Evolutionary conservation across 1,139 yeast species (phyloP).

Genomic region (Kodamaea sp.): DNA sequence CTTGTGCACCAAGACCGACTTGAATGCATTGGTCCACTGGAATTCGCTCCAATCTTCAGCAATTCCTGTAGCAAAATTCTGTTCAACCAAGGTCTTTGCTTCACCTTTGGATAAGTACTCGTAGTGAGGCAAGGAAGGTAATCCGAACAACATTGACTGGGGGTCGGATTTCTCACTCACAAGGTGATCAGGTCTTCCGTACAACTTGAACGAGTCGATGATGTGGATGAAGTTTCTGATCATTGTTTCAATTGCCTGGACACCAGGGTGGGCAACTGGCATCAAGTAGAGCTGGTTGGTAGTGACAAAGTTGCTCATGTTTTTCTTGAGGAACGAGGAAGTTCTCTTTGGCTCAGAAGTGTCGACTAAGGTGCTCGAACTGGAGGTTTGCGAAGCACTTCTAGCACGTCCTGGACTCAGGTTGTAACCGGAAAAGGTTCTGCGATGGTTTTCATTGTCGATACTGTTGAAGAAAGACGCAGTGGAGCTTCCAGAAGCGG

Average conservation of each 20-base stretch:
- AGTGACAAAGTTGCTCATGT: constrained; percentile 30
- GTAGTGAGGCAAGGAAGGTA: constrained; percentile 58
- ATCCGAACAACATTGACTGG: constrained; percentile 52
- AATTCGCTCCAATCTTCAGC: constrained; percentile 37
- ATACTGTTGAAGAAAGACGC: constrained; percentile 19
- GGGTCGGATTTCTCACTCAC: constrained; percentile 46
- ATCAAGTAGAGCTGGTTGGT: constrained; percentile 48
- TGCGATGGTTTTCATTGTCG: constrained; percentile 11
- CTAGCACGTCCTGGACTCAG: constrained; percentile 9
- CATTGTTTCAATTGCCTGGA: constrained; percentile 58
- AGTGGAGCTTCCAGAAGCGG: constrained; percentile 13
- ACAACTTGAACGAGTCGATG: constrained; percentile 53
- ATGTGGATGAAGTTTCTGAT: constrained; percentile 53
- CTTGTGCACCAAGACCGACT: constrained; percentile 15
- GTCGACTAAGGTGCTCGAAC: constrained; percentile 6
- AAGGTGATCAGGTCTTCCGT: constrained; percentile 56
- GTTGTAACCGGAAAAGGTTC: constrained; percentile 8
- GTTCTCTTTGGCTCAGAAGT: constrained; percentile 13
- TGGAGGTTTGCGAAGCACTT: constrained; percentile 6
- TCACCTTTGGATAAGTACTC: constrained; percentile 48
- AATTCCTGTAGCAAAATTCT: constrained; percentile 30
- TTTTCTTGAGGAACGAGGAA: constrained; percentile 24
- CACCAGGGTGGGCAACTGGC: constrained; percentile 59
- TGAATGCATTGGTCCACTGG: constrained; percentile 45
- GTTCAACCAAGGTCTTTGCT: constrained; percentile 34